Percentiles rank a stretch among this genome's conserved stretches.
phyloP scores from a whole-genome alignment of 768 basidiomycete genomes.

The Pleurotus eryngii region DNA sequence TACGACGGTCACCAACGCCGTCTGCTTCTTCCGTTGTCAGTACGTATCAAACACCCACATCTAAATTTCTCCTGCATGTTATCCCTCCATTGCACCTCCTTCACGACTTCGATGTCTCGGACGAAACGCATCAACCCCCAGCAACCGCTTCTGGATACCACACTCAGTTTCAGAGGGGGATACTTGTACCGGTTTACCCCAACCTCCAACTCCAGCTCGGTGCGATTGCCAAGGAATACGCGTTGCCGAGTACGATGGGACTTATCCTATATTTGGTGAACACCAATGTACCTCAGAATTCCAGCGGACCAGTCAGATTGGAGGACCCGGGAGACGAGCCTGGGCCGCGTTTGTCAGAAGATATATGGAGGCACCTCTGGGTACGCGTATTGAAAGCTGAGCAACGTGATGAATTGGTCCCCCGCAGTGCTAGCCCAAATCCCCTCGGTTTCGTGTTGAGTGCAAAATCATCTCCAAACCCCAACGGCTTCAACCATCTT shows the following conservation, averaged over 20 bases:
- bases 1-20: slow-evolving; percentile 50
- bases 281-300: slow-evolving; percentile 13
- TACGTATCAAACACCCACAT: slow-evolving; percentile 39
- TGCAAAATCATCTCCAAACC: slow-evolving; percentile 37
- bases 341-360: slow-evolving; percentile 83
- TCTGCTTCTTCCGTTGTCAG: slow-evolving; percentile 40
- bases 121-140: slow-evolving; percentile 51
- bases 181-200: slow-evolving; percentile 82
- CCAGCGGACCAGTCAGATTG: slow-evolving; percentile 10
- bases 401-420: slow-evolving; percentile 41
- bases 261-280: slow-evolving; percentile 78
- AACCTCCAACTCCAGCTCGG: slow-evolving; percentile 79
- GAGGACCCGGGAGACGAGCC: slow-evolving; percentile 45
- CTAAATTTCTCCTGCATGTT: slow-evolving; percentile 78
- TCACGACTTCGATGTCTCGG: slow-evolving; percentile 47
- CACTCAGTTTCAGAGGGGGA: slow-evolving; percentile 76
- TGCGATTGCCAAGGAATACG: slow-evolving; percentile 92
- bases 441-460: slow-evolving; percentile 44
- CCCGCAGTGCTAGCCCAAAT: slow-evolving; percentile 33
- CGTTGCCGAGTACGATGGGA: slow-evolving; percentile 82
- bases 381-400: slow-evolving; percentile 64
- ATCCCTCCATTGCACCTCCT: slow-evolving; percentile 74
- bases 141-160: slow-evolving; percentile 71
- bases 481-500: background rate
- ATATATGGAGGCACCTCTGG: slow-evolving; percentile 90